phyloP scores from a whole-genome alignment of 805 yeast genomes.

The Lachancea kluyveri region DNA sequence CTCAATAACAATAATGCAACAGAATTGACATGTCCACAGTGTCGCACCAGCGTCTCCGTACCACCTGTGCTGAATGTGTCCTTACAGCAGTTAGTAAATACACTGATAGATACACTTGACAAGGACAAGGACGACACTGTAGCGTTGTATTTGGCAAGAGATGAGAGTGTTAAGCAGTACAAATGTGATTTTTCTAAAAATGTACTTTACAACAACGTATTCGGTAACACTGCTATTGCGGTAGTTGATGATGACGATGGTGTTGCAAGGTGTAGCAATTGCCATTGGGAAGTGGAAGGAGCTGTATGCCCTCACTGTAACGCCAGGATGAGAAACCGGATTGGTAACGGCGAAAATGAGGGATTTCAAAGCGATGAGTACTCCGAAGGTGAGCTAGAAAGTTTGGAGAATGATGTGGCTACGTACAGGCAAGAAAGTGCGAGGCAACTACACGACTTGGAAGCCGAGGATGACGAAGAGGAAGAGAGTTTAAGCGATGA shows the following conservation, averaged over 20 bases:
- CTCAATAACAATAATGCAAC: conserved; percentile 35
- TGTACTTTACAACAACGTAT: conserved; percentile 43
- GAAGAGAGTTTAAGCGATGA: conserved; percentile 1
- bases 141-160: conserved; percentile 23
- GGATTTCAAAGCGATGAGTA: conserved; percentile 17
- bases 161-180: conserved; percentile 31
- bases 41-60: conserved; percentile 43
- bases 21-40: conserved; percentile 61
- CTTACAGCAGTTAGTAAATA: conserved; percentile 40
- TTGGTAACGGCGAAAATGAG: conserved; percentile 2
- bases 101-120: conserved; percentile 34
- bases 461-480: conserved; percentile 5
- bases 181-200: conserved; percentile 34
- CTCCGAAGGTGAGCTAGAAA: conserved; percentile 22
- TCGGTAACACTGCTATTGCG: conserved; percentile 43
- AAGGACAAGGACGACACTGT: conserved; percentile 16
- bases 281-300: conserved; percentile 78
- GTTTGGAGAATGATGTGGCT: conserved; percentile 7
- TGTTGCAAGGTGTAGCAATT: conserved; percentile 64
- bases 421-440: conserved; percentile 3
- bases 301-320: conserved; percentile 65
- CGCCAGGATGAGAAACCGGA: conserved; percentile 36
- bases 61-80: conserved; percentile 50
- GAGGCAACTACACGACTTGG: conserved; percentile 1
- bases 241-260: conserved; percentile 62